These are phyloP conservation scores for Sporobolomyces phaffii DNA, from an alignment of 768 basidiomycete species.

Conservation along the genomic window DNA sequence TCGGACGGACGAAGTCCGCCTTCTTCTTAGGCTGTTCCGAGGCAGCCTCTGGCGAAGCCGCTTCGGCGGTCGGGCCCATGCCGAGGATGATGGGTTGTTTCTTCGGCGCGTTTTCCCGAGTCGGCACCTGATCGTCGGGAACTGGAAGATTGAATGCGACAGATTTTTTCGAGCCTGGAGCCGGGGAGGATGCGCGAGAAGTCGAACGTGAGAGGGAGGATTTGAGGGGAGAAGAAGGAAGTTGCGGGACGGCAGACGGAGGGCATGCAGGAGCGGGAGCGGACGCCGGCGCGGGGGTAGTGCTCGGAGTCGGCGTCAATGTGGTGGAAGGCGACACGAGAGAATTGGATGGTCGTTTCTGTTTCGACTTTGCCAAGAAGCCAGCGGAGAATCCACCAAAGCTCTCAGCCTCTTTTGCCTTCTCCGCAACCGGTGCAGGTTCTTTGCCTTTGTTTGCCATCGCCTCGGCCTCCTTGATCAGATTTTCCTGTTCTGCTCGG, in stretches of 20 bases:
- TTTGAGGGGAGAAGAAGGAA: background rate
- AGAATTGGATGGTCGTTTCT: constrained; percentile 20
- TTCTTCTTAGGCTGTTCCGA: background rate
- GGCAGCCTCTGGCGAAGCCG: background rate
- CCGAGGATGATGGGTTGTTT: constrained; percentile 29
- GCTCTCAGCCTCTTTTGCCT: background rate
- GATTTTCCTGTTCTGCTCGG: background rate
- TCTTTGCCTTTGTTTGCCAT: background rate
- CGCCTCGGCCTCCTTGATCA: background rate
- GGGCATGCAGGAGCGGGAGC: background rate
- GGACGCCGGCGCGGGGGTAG: background rate
- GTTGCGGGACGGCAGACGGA: background rate
- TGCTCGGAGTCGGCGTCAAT: background rate
- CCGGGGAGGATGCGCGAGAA: constrained; percentile 15
- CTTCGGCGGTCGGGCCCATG: background rate
- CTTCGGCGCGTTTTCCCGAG: constrained; percentile 6
- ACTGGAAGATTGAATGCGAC: constrained; percentile 30
- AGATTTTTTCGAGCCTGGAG: constrained; percentile 16
- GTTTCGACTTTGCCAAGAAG: constrained; percentile 31
- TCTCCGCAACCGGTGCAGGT: background rate
- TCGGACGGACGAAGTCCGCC: constrained; percentile 15
- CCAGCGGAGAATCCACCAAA: constrained; percentile 33
- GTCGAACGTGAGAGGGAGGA: constrained; percentile 22
- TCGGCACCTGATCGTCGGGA: constrained; percentile 8
- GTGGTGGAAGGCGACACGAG: background rate